Base-by-base conservation (phyloP, 441 rosid genomes). In the Jatropha multifida region DNA sequence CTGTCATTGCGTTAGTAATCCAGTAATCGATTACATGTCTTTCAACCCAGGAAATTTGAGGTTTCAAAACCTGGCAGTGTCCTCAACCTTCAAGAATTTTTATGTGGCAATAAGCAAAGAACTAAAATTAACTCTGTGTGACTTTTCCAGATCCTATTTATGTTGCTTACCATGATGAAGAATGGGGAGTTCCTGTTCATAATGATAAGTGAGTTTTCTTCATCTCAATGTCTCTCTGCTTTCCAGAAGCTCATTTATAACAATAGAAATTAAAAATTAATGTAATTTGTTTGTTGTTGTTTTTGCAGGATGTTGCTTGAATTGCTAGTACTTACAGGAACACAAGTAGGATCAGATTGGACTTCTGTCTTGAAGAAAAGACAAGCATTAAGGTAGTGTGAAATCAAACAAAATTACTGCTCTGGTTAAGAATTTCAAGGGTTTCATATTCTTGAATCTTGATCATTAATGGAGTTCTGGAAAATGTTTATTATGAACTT, bases 261-360 rank as follows among this genome's bases (percentile, higher is more conserved):
- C n/a, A 18, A 20, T n/a, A 4, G 12, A 37, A 52, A 17, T 55
- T 26, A 40, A 27, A 4, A 42, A 23, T 48, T 46, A 26, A 27
- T 74, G 23, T 17, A 56, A 56, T 7, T 56, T 56, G 23, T 23
- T 23, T 17, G 20, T 4, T 56, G 9, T 60, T 12, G 38, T 49
- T 20, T 44, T n/a, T 56, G 49, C 83, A 90, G 97, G 56, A 3
- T 86, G 85, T 54, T 92, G 75, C 88, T 90, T 80, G 97, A 92
- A 81, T 82, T 90, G 81, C 80, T 90, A 44, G 86, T 89, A 12
- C 76, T 89, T 79, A 92, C 85, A 46, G 94, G 88, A 20, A 92
- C 90, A 72, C 97, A 92, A 67, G 88, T 92, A 52, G 94, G 97
- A 52, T 90, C 92, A 3, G 92, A 92, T 64, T 90, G 97, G 97